Evolutionary conservation across 1,139 yeast species (phyloP).

Genomic region (Geotrichum siamense): DNA sequence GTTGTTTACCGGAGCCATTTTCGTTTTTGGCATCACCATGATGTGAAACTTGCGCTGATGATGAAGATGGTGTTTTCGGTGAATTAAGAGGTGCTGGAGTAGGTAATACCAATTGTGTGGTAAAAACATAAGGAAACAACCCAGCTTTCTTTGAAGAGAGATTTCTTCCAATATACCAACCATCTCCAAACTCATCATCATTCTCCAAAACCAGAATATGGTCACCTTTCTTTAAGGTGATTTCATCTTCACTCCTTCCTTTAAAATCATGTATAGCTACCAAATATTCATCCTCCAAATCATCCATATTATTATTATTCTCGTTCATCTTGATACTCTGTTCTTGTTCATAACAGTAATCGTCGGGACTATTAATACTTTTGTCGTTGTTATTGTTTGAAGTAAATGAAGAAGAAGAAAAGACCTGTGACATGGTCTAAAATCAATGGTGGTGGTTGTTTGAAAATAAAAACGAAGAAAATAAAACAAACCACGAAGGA

Average conservation of each 20-base stretch:
- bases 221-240: slow-evolving; percentile 74
- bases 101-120: slow-evolving; percentile 33
- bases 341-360: neutral
- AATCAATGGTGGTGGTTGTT: too few relatives aligned
- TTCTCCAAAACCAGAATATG: slow-evolving; percentile 83
- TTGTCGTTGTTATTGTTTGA: neutral
- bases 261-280: slow-evolving; percentile 76
- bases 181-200: slow-evolving; percentile 89
- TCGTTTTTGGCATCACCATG: neutral
- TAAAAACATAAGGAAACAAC: slow-evolving; percentile 77
- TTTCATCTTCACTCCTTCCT: slow-evolving; percentile 85
- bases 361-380: neutral
- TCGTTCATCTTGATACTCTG: neutral
- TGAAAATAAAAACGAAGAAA: neutral
- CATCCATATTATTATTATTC: neutral
- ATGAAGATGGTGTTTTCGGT: slow-evolving; percentile 18
- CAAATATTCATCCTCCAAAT: slow-evolving; percentile 28
- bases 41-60: slow-evolving; percentile 2
- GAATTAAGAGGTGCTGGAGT: slow-evolving; percentile 28
- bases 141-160: slow-evolving; percentile 67
- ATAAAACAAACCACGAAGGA: neutral
- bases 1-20: neutral
- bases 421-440: slow-evolving; percentile 11
- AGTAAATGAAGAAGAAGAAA: too few relatives aligned
- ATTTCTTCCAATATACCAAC: slow-evolving; percentile 93